These are phyloP conservation scores for Amauroascus niger DNA, from an alignment of 2,329 filamentous ascomycete species.

Conservation along the genomic window DNA sequence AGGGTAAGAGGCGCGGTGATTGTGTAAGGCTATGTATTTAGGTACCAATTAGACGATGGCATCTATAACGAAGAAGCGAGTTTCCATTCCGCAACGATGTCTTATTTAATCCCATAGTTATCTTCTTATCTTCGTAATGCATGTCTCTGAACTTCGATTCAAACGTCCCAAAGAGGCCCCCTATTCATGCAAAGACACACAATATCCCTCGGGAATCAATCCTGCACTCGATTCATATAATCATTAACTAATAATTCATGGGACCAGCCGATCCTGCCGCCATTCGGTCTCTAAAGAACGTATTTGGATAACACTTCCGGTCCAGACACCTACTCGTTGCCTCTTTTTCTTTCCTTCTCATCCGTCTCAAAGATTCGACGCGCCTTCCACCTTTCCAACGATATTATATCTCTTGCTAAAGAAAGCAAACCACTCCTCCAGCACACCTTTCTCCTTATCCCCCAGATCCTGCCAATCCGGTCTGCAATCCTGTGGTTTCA, in stretches of 20 bases:
- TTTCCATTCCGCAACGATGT: background rate
- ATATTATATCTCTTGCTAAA: slow-evolving; percentile 97
- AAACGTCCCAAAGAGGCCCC: background rate
- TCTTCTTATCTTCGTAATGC: background rate
- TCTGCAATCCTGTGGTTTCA: slow-evolving; percentile 71
- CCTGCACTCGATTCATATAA: background rate
- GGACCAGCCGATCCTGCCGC: background rate
- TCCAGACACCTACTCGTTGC: background rate
- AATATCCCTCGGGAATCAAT: background rate
- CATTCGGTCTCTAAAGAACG: background rate
- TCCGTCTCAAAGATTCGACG: slow-evolving; percentile 28
- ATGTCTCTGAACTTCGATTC: background rate
- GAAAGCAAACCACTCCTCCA: slow-evolving; percentile 91
- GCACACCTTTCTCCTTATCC: slow-evolving; percentile 72
- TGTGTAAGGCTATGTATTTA: slow-evolving; percentile 2
- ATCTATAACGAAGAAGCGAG: background rate
- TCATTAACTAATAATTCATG: background rate
- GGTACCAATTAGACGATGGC: background rate
- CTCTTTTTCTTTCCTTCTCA: background rate
- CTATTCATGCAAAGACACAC: background rate
- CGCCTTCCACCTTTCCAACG: slow-evolving; percentile 38
- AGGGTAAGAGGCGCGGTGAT: slow-evolving; percentile 21
- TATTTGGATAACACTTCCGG: background rate
- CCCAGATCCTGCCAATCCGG: slow-evolving; percentile 74
- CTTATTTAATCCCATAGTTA: background rate